Evolutionary conservation across 2,329 filamentous ascomycete genomes (phyloP).

Genomic region (Aschersonia sp.): DNA sequence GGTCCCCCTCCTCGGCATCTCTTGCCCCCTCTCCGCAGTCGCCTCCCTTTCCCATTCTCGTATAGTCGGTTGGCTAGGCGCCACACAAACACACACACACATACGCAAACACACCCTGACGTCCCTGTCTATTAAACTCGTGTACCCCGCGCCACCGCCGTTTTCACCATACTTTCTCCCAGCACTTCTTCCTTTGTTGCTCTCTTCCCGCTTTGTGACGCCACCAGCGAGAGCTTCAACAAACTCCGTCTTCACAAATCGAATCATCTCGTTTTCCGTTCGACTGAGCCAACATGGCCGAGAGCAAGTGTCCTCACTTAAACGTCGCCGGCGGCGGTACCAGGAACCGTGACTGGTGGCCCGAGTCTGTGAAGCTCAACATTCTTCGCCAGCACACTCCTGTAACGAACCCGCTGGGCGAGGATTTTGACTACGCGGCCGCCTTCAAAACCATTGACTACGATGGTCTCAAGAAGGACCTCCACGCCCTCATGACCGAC

Average conservation of each 20-base stretch:
- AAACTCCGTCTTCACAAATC: neutral
- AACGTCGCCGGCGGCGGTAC: conserved; percentile 48
- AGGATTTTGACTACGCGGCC: conserved; percentile 56
- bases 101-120: neutral
- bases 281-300: conserved; percentile 8
- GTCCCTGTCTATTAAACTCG: neutral
- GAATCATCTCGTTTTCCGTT: neutral
- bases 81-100: neutral
- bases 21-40: neutral
- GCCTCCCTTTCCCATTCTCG: neutral
- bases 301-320: conserved; percentile 17
- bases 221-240: neutral
- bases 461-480: conserved; percentile 58
- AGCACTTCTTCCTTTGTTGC: neutral
- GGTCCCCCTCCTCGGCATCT: neutral
- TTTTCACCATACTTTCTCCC: neutral
- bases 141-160: neutral
- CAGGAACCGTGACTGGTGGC: conserved; percentile 61
- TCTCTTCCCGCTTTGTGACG: too few species aligned
- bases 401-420: conserved; percentile 46
- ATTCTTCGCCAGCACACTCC: conserved; percentile 58
- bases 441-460: conserved; percentile 52
- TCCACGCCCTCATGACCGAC: conserved; percentile 57
- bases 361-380: conserved; percentile 49
- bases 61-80: too few species aligned